Base-by-base conservation (phyloP, 2,329 filamentous ascomycete genomes). In the Pseudogymnoascus sp. region DNA sequence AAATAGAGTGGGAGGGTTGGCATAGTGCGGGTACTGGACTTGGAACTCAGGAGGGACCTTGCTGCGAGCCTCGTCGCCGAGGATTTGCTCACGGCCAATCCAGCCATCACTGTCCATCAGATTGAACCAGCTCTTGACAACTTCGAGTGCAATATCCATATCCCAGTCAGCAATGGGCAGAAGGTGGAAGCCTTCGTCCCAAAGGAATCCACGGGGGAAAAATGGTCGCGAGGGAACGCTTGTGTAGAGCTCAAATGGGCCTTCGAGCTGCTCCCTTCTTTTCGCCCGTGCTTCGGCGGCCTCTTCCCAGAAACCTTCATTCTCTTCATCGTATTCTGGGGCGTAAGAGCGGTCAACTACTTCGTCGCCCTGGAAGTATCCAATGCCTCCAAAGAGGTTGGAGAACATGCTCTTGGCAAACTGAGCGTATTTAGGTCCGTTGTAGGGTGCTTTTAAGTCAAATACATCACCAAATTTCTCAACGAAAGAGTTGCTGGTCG, bases 121-220 rank as follows among this genome's bases (percentile, higher is more conserved):
- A 67, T 88, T 91, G 78, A 96, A 96, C 95, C 95, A 99, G 76
- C 91, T 96, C 77, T 89, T 90, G 66, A 97, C 84, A 67, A 99
- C 91, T 67, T 97, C 91, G 31, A 89, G 78, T 2, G 90, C 87
- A 61, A 97, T 82, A 72, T 97, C 93, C 61, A 92, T 85, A 73
- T 99, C 95, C 90, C 93, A 99, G 68, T 99, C 93, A 19, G 91
- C 83, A 62, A 99, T 87, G 1, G 93, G 93, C 59, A 96, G 80
- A 37, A 99, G 80, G 72, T 99, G 95, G 76, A 97, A 99, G 0
- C 95, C 95, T 75, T 99, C 95, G 70, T 99, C 95, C 95, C 95
- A 99, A 3, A 97, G 81, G 74, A 99, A 99, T 0, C 95, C 95
- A 65, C 95, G 84, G 1, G 95, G 95, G 77, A 99, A 99, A 79